Conservation (phyloP, 257 asterid genomes). For the Solanum bulbocastanum region DNA sequence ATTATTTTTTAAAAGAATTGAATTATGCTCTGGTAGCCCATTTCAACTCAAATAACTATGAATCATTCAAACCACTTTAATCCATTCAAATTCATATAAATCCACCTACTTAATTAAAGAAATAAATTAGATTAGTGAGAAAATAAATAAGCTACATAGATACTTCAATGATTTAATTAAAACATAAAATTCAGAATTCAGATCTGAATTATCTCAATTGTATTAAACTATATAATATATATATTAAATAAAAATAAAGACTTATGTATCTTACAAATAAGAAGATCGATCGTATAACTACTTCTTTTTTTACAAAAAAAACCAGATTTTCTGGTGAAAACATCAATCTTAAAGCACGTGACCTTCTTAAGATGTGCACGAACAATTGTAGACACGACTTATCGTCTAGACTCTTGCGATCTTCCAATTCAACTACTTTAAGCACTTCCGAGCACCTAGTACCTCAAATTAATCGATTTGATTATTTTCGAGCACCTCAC, state of each 20-base stretch:
- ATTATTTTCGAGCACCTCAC: not conserved
- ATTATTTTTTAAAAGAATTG: not conserved
- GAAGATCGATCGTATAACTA: not conserved
- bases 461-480: not conserved
- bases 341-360: not conserved
- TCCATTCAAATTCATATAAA: not conserved
- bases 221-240: not conserved
- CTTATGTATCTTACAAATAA: not conserved
- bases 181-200: not conserved
- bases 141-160: not conserved
- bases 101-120: not conserved
- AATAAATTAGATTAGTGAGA: not conserved
- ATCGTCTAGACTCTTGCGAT: not conserved
- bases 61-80: not conserved
- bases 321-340: not conserved
- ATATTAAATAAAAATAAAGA: not conserved
- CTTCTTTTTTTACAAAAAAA: not conserved
- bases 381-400: not conserved
- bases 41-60: not conserved
- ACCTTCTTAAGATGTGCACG: not conserved
- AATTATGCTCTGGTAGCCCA: not conserved
- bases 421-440: not conserved
- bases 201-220: not conserved
- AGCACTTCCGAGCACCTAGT: not conserved
- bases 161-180: not conserved